Evolutionary conservation across 208 protist species (phyloP), one percentile per base, ranked within the genome.

Genomic region (Trypanosoma lewisi): DNA sequence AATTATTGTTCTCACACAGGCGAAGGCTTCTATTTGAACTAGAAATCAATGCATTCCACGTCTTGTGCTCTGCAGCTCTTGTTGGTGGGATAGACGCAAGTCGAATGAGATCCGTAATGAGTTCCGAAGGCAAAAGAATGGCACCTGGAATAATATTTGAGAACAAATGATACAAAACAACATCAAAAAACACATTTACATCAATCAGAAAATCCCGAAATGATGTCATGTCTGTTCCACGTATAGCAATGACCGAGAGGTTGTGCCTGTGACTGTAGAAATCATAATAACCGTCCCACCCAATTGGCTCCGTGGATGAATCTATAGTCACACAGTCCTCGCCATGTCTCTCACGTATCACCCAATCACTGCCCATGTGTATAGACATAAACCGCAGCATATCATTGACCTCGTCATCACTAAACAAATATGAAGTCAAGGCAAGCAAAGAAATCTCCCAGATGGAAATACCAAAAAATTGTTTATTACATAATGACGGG

Each of bases 131-230:
- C 21, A 91, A 36, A 52, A 89, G 49, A 19, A 53, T 51, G 28
- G 82, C 67, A 4, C 84, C 83, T 31, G 84, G 87, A 42, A 91
- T 67, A 53, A 81, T 51, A 62, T 67, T 77, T 21, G 83, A 78
- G 19, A 87, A 49, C 33, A 89, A n/a, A 67, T 91, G 82, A 63
- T 89, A 90, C 5, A 94, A 66, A 60, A 82, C 70, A 31, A 77
- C 67, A 63, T 91, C 85, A 58, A 89, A 86, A 66, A 82, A 94
- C 23, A 94, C 49, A 71, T 87, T 86, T 17, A 91, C 74, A 63
- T 94, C 82, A 60, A 82, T 80, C 19, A 94, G 67, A 36, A 90
- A 77, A 75, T 94, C 87, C 4, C 55, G 70, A 54, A 88, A 82
- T 34, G 78, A 86, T 42, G 77, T 87, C 55, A 89, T 59, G 63